Evolutionary conservation across 176 grass and related monocot genomes (phyloP).

Genomic region (Avena atlantica): DNA sequence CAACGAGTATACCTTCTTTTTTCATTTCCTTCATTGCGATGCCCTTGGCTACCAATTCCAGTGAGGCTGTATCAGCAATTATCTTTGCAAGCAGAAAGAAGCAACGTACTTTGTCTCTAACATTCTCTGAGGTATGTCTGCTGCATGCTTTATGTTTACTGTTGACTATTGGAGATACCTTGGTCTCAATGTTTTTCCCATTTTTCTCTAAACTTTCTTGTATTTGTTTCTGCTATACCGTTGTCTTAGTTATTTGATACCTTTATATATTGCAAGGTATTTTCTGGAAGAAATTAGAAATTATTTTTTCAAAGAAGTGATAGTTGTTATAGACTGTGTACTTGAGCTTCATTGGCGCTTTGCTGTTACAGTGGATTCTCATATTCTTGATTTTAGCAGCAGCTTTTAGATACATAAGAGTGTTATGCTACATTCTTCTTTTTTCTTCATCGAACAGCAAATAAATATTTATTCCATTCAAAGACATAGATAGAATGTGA

Average conservation of each 20-base stretch:
- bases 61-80: conserved; percentile 89
- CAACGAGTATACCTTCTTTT: conserved; percentile 85
- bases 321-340: conserved; percentile 4
- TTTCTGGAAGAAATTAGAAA: background rate
- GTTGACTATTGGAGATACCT: background rate
- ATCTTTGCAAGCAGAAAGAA: conserved; percentile 89
- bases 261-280: background rate
- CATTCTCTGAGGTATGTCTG: conserved; percentile 84
- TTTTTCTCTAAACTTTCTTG: background rate
- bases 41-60: conserved; percentile 93
- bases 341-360: background rate
- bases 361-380: background rate
- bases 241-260: background rate
- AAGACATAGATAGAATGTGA: background rate
- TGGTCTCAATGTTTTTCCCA: background rate
- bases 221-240: background rate
- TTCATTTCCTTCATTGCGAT: conserved; percentile 95
- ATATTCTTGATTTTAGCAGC: background rate
- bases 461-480: background rate
- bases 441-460: background rate
- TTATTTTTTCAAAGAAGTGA: background rate
- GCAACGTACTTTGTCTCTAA: conserved; percentile 82
- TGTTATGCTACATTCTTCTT: background rate
- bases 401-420: background rate
- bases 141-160: background rate